Percentiles rank a stretch among this genome's conserved stretches.
Conservation (phyloP, 306 rosid genomes). For the Psophocarpus tetragonolobus region DNA sequence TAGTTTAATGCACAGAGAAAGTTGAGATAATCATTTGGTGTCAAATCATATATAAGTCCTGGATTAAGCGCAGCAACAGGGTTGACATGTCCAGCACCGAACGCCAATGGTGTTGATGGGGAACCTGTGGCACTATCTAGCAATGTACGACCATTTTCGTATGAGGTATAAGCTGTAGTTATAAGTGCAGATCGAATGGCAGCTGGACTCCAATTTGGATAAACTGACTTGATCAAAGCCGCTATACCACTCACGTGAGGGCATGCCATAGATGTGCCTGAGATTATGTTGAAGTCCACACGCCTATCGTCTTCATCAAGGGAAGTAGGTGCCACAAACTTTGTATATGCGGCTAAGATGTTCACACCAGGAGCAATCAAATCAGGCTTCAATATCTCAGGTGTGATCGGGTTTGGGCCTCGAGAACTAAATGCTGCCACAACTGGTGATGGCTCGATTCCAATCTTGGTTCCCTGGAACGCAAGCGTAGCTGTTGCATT, state of each 20-base stretch:
- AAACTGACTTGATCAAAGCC: slow-evolving; percentile 60
- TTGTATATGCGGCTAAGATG: slow-evolving; percentile 71
- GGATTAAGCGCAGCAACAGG: slow-evolving; percentile 73
- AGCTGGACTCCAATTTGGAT: slow-evolving; percentile 85
- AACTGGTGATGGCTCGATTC: slow-evolving; percentile 70
- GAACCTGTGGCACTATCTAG: slow-evolving; percentile 51
- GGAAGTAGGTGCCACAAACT: slow-evolving; percentile 42
- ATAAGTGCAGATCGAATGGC: slow-evolving; percentile 75
- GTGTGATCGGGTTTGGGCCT: slow-evolving; percentile 64
- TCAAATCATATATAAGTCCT: slow-evolving; percentile 75
- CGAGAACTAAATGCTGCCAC: slow-evolving; percentile 84
- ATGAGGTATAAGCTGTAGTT: slow-evolving; percentile 72
- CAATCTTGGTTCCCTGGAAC: slow-evolving; percentile 63
- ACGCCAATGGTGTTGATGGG: slow-evolving; percentile 70
- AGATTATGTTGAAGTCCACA: slow-evolving; percentile 74
- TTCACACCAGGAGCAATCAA: slow-evolving; percentile 81
- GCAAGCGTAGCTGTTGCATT: slow-evolving; percentile 51
- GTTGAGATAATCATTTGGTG: slow-evolving; percentile 59
- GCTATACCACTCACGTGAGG: slow-evolving; percentile 86
- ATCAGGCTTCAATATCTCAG: slow-evolving; percentile 76
- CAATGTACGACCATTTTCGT: slow-evolving; percentile 46
- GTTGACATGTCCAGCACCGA: slow-evolving; percentile 78
- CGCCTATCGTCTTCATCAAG: slow-evolving; percentile 53
- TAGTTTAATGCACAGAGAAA: slow-evolving; percentile 76
- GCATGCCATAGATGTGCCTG: slow-evolving; percentile 95